phyloP scores from a whole-genome alignment of 129 eudicot genomes.

The Oenanthe sinensis region DNA sequence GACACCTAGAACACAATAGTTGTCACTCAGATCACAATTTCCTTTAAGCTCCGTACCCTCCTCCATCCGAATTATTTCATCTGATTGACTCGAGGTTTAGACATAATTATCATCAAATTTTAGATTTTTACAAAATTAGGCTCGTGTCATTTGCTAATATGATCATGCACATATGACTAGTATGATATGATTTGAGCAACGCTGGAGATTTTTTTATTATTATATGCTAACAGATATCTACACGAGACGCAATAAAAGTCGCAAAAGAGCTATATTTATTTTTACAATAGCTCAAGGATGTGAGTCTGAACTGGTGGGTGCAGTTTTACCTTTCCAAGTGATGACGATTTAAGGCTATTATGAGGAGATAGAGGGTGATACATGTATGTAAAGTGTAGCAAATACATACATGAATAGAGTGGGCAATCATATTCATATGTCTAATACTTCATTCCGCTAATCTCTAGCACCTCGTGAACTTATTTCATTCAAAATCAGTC shows the following conservation, averaged over 20 bases:
- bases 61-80: neutral
- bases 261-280: neutral
- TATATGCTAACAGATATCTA: neutral
- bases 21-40: neutral
- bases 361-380: too few relatives aligned
- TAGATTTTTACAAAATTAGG: neutral
- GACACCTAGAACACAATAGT: neutral
- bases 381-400: neutral
- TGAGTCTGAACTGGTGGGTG: neutral
- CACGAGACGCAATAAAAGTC: neutral
- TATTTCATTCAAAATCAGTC: neutral
- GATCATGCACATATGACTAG: neutral
- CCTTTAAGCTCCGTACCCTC: neutral
- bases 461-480: neutral
- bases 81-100: neutral
- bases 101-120: neutral
- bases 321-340: neutral
- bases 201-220: too few relatives aligned
- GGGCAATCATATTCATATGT: neutral
- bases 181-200: neutral
- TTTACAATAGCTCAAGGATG: neutral
- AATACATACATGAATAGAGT: neutral
- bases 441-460: neutral
- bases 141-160: neutral
- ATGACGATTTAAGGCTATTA: neutral